Base-by-base conservation (phyloP, 2,329 filamentous ascomycete species). In the Xylaria arbuscula region DNA sequence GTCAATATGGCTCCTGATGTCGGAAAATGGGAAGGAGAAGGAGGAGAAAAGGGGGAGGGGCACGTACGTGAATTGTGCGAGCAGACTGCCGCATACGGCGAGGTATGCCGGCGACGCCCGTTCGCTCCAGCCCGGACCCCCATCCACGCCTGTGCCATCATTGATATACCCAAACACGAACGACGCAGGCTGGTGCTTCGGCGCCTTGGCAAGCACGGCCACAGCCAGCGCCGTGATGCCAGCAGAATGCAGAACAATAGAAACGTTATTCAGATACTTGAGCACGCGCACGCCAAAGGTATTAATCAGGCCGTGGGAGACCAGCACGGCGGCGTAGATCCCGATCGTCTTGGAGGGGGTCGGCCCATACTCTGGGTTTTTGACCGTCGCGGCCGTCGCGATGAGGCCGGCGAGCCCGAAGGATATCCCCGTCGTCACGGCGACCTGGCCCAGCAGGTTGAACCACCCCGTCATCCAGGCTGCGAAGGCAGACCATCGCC, bases 291-390 rank as follows among this genome's bases (percentile, higher is more conserved):
- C 86, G 55, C 86, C 87, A 70, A 89, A 88, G 0, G 84, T 86
- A 75, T 89, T 89, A 72, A 88, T 79, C 1, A 87, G 73, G 17
- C 81, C 86, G 72, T 88, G 86, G 3, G 83, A 86, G 40, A 85
- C 70, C 3, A 89, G 81, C 4, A 89, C 78, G 6, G 86, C 87
- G 6, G 85, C 86, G 70, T 88, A 88, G 67, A 89, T 89, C n/a
- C 86, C 87, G 58, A 89, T 83, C 2, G 85, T 87, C 69, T 82
- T 82, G 15, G 73, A 78, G 0, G 86, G 80, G 0, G 83, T 84
- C 0, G 85, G 64, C 69, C 72, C 74, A 71, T 79, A 82, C 53
- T 73, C 74, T 2, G 77, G 75, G 67, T 76, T 78, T 73, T 81
- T 77, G 50, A 83, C 78, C 0, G 74, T 77, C 34, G 78, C 78